Conservation (phyloP, 169 alveolate species). For the Plasmodium yoelii region DNA sequence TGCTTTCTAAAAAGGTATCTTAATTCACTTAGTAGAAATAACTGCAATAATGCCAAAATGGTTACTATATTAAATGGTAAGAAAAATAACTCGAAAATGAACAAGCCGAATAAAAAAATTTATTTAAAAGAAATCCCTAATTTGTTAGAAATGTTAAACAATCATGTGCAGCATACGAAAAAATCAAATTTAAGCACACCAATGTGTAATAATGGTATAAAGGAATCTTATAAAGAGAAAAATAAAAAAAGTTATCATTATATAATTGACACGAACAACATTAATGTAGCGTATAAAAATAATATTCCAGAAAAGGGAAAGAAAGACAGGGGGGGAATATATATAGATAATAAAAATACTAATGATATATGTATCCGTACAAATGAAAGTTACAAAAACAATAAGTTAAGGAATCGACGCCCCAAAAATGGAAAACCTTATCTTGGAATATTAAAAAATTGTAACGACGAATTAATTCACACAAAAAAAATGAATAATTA, state of each 20-base stretch:
- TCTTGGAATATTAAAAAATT: conserved; percentile 7
- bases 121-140: not conserved
- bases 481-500: not conserved
- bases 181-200: not conserved
- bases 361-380: conserved; percentile 14
- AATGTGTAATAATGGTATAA: not conserved
- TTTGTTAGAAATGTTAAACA: conserved; percentile 7
- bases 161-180: not conserved
- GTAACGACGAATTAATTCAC: conserved; percentile 17
- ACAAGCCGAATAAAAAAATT: not conserved
- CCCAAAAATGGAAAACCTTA: not conserved
- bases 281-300: not conserved
- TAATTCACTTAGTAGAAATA: conserved; percentile 1
- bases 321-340: not conserved
- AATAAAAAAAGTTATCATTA: no score
- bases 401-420: conserved; percentile 3
- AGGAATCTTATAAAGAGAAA: not conserved
- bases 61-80: not conserved
- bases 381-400: not conserved
- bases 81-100: not conserved
- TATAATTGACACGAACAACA: not conserved
- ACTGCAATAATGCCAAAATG: not conserved
- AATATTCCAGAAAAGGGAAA: conserved; percentile 5
- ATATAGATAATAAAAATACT: not conserved
- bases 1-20: conserved; percentile 37